phyloP scores from a whole-genome alignment of 345 rosid genomes.

The Melaleuca quinquenervia region DNA sequence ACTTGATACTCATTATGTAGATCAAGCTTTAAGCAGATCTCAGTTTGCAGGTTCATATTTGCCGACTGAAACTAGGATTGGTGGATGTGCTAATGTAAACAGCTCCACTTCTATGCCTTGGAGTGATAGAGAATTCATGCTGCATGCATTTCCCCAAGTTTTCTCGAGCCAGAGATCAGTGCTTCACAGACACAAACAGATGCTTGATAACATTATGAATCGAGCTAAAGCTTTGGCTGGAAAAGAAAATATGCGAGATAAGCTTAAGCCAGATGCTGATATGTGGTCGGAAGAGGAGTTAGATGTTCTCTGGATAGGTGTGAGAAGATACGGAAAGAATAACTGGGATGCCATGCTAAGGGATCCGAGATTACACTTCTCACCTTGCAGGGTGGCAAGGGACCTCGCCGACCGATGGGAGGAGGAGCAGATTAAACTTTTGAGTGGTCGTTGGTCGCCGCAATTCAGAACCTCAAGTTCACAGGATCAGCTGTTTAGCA shows the following conservation, averaged over 20 bases:
- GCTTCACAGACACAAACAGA: conserved; percentile 19
- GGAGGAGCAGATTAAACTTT: conserved; percentile 23
- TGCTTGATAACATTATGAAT: conserved; percentile 21
- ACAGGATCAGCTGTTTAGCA: conserved; percentile 5
- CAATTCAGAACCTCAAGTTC: conserved; percentile 3
- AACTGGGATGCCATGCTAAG: conserved; percentile 35
- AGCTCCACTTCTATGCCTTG: not conserved
- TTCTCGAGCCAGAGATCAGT: conserved; percentile 7
- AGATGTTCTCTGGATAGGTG: conserved; percentile 44
- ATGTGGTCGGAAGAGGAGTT: conserved; percentile 41
- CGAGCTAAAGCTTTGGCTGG: conserved; percentile 11
- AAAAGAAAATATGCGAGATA: conserved; percentile 13
- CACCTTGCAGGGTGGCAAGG: conserved; percentile 21
- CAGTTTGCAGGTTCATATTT: conserved; percentile 13
- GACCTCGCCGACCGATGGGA: conserved; percentile 40
- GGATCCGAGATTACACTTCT: conserved; percentile 27
- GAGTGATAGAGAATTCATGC: conserved; percentile 2
- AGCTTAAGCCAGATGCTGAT: conserved; percentile 1
- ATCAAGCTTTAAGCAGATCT: conserved; percentile 7
- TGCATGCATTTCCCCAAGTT: conserved; percentile 5
- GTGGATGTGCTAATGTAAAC: conserved; percentile 1
- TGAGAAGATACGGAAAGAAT: conserved; percentile 37
- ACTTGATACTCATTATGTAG: not conserved
- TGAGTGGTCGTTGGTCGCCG: conserved; percentile 5
- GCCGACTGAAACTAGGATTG: conserved; percentile 7